phyloP scores from a whole-genome alignment of 345 rosid genomes.

The Hirschfeldia incana region DNA sequence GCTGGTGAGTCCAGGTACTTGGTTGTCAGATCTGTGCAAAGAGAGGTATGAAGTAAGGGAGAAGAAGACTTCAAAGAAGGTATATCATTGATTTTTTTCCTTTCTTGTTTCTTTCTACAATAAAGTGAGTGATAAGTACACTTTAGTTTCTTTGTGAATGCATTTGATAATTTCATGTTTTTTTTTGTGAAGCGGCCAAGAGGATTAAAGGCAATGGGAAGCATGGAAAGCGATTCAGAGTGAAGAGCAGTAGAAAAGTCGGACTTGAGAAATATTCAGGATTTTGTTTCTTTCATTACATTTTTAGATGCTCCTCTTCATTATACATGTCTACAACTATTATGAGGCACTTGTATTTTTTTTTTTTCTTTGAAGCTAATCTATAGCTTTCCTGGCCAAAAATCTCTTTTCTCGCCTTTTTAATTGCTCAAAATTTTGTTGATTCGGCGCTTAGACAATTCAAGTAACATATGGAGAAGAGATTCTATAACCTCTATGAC shows the following conservation, averaged over 20 bases:
- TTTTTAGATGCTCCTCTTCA: conserved; percentile 31
- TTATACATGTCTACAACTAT: conserved; percentile 5
- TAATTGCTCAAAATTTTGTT: background rate
- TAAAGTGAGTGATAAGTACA: background rate
- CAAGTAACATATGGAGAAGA: background rate
- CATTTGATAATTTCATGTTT: conserved; percentile 5
- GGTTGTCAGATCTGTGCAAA: conserved; percentile 81
- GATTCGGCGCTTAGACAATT: background rate
- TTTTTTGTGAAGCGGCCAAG: conserved; percentile 49
- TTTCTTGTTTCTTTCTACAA: background rate
- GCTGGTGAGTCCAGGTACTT: conserved; percentile 91
- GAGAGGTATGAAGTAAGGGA: conserved; percentile 94
- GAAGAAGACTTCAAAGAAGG: conserved; percentile 93
- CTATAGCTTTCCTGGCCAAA: conserved; percentile 4
- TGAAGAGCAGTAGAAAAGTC: background rate
- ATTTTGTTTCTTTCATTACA: conserved; percentile 25
- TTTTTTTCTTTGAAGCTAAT: conserved; percentile 13
- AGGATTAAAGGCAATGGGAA: conserved; percentile 70
- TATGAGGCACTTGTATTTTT: conserved; percentile 30
- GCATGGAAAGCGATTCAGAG: conserved; percentile 63
- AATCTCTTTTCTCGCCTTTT: conserved; percentile 1
- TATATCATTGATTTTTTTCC: conserved; percentile 26
- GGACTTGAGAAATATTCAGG: background rate
- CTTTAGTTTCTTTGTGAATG: background rate
- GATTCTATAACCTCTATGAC: background rate